These are phyloP conservation scores for Botrytis paeoniae DNA, from an alignment of 2,329 filamentous ascomycete genomes.

Conservation along the genomic window DNA sequence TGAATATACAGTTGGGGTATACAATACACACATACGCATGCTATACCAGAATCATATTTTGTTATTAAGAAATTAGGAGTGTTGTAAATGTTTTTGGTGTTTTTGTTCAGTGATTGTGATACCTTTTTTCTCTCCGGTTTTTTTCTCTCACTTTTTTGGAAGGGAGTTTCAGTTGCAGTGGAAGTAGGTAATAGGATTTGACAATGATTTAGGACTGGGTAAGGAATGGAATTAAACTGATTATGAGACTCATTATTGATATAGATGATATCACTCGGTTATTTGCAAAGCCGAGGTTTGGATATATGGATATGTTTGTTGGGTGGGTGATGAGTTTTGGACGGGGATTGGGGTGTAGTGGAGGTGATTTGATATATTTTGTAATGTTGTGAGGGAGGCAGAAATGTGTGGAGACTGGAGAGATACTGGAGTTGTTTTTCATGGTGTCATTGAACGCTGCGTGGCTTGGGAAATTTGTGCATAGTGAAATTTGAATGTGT, in stretches of 20 bases:
- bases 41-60: not conserved
- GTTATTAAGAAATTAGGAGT: not conserved
- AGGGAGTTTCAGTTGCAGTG: not conserved
- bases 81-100: not conserved
- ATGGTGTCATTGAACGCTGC: too few species aligned
- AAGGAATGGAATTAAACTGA: not conserved
- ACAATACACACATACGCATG: not conserved
- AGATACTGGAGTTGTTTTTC: too few species aligned
- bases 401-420: too few species aligned
- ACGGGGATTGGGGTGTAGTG: too few species aligned
- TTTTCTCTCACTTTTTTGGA: not conserved
- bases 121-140: not conserved
- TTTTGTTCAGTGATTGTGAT: not conserved
- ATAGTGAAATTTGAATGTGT: too few species aligned
- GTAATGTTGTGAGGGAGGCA: too few species aligned
- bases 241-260: not conserved
- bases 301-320: too few species aligned
- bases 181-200: not conserved
- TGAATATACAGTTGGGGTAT: not conserved
- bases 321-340: too few species aligned
- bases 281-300: too few species aligned
- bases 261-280: not conserved
- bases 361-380: too few species aligned
- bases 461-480: too few species aligned
- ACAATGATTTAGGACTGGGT: not conserved